These are phyloP conservation scores for Ophiostoma tasmaniense DNA, from an alignment of 2,329 filamentous ascomycete species.

Conservation along the genomic window DNA sequence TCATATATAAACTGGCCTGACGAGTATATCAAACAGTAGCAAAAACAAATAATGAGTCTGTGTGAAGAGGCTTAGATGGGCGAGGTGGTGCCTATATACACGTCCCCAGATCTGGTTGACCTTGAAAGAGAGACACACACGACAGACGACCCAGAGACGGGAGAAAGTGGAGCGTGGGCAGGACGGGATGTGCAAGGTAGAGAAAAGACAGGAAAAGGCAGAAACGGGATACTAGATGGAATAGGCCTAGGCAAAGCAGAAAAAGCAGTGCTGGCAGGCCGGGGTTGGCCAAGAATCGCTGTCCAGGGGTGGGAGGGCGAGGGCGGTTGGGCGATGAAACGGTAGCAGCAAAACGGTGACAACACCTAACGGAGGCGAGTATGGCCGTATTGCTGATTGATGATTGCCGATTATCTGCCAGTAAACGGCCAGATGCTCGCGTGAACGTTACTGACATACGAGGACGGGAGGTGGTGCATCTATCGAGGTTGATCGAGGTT, in stretches of 20 bases:
- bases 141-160: neutral
- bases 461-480: neutral
- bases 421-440: neutral
- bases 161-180: neutral
- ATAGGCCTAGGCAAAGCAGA: neutral
- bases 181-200: neutral
- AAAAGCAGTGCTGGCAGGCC: neutral
- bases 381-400: neutral
- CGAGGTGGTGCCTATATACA: conserved; percentile 1
- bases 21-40: neutral
- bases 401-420: neutral
- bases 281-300: neutral
- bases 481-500: neutral
- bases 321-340: neutral
- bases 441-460: neutral
- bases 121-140: neutral
- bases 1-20: neutral
- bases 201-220: neutral
- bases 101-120: neutral
- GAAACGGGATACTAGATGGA: neutral
- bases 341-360: neutral
- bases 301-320: neutral
- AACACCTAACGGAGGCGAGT: neutral
- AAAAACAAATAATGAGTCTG: neutral
- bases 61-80: neutral